Percentiles rank a stretch among this genome's conserved stretches.
phyloP scores from a whole-genome alignment of 1,284 basidiomycete genomes.

The Ceratobasidium sp. region DNA sequence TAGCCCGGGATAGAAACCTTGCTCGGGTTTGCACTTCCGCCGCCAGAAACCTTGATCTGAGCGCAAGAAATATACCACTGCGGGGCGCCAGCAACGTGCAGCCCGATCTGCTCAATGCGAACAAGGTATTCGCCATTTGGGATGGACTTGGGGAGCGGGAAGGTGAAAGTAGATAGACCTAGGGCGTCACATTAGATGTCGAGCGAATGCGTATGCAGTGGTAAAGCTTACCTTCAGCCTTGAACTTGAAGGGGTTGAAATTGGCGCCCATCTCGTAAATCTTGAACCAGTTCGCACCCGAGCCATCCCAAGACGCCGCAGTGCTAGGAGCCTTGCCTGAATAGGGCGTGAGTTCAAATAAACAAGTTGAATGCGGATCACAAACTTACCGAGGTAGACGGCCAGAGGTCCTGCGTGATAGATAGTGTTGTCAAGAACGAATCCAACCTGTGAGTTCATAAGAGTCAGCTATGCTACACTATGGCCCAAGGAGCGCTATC shows the following conservation, averaged over 20 bases:
- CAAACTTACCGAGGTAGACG: conserved; percentile 60
- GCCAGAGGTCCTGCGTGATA: conserved; percentile 64
- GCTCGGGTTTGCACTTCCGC: conserved; percentile 46
- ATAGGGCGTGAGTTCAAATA: neutral
- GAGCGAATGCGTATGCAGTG: neutral
- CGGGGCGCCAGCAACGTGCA: conserved; percentile 39
- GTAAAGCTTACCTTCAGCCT: conserved; percentile 2
- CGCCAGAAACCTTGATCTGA: conserved; percentile 48
- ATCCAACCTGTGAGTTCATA: conserved; percentile 61
- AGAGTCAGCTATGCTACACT: too few relatives aligned
- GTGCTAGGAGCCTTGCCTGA: conserved; percentile 61
- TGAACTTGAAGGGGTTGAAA: conserved; percentile 27
- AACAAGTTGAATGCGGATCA: neutral
- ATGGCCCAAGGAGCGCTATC: too few relatives aligned
- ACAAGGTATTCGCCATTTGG: conserved; percentile 62
- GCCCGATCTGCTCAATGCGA: conserved; percentile 61
- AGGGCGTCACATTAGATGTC: neutral
- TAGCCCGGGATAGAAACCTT: conserved; percentile 49
- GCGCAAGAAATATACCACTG: conserved; percentile 46
- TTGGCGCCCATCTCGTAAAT: conserved; percentile 63
- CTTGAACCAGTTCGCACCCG: conserved; percentile 67
- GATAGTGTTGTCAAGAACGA: conserved; percentile 55
- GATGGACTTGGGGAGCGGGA: conserved; percentile 60
- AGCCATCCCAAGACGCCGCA: conserved; percentile 63
- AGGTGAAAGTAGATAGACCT: conserved; percentile 53